Base-by-base conservation (phyloP, 2,329 filamentous ascomycete genomes). In the Alternaria consortialis region DNA sequence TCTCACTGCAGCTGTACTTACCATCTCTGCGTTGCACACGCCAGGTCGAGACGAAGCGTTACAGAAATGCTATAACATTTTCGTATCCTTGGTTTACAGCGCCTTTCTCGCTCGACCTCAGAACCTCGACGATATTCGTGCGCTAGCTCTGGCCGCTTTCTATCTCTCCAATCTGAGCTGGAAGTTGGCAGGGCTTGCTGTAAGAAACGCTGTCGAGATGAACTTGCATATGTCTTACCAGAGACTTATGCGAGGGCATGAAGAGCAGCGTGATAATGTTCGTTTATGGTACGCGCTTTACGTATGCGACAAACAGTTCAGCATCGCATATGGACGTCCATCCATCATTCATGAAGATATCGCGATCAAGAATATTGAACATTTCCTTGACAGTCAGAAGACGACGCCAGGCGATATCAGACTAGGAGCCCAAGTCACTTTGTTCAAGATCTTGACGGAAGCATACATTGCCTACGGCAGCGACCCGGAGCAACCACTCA, bases 251-350 rank as follows among this genome's bases (percentile, higher is more conserved):
- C 68, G 74, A 47, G 77, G 77, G 6, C 69, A 75, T 11, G 62
- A 74, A 54, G 72, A 77, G 9, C 72, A 75, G 23, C 72, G 74
- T 27, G 76, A 80, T 42, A 75, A 77, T 17, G 77, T 77, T 9
- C 70, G 77, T 6, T 65, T 81, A 2, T 81, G 78, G 78, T 80
- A 80, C 42, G 73, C 77, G 5, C 60, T 81, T 8, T 80, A 79
- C 50, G 71, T 76, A 6, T 78, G 74, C 58, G 79, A 81, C 60
- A 79, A 81, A 63, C 78, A 81, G 54, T 79, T 79, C 42, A 75
- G 74, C 25, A 75, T 81, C 40, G 79, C 79, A 0, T 80, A 80
- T 40, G 79, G 79, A n/a, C 73, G 79, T 2, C 79, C 79, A 58
- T 77, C 77, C 1, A 74, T 79, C 40, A 78, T 80, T 53, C 74